phyloP scores from a whole-genome alignment of 2,329 filamentous ascomycete species.

The Aureobasidium sp. region DNA sequence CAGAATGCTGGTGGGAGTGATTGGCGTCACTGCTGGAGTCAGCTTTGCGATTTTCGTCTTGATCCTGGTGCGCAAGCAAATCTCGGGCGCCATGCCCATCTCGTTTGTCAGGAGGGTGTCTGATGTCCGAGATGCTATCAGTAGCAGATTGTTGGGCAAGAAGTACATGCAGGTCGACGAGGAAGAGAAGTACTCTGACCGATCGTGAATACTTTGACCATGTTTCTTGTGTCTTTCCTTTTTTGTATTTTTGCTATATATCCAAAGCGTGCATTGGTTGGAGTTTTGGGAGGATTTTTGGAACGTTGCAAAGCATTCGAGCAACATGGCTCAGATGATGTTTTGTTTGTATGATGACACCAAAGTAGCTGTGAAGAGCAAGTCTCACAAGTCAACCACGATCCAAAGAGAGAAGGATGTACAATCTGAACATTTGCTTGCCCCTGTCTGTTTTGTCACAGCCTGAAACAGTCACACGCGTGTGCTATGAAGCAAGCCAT shows the following conservation, averaged over 20 bases:
- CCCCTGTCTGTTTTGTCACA: too few species aligned
- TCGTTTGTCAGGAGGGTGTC: slow-evolving; percentile 2
- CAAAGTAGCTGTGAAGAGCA: not conserved
- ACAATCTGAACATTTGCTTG: too few species aligned
- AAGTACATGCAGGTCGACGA: slow-evolving; percentile 20
- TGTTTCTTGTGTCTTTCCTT: not conserved
- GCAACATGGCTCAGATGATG: not conserved
- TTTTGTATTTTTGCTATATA: not conserved
- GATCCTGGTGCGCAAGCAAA: slow-evolving; percentile 3
- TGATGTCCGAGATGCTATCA: slow-evolving; percentile 17
- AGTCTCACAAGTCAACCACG: not conserved
- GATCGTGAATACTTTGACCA: not conserved
- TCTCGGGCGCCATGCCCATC: not conserved
- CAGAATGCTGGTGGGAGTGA: not conserved
- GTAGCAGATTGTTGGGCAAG: slow-evolving; percentile 19
- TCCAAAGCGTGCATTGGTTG: slow-evolving; percentile 13
- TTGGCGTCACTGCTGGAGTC: slow-evolving; percentile 5
- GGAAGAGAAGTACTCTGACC: slow-evolving; percentile 18
- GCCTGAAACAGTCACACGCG: too few species aligned
- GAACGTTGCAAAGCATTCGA: not conserved
- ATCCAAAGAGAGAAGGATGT: not conserved
- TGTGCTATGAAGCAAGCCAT: too few species aligned
- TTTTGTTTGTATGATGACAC: not conserved
- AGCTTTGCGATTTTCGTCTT: slow-evolving; percentile 14
- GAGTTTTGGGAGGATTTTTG: not conserved